Evolutionary conservation across 2,329 filamentous ascomycete genomes (phyloP).

Genomic region (Scytalidium sp.): DNA sequence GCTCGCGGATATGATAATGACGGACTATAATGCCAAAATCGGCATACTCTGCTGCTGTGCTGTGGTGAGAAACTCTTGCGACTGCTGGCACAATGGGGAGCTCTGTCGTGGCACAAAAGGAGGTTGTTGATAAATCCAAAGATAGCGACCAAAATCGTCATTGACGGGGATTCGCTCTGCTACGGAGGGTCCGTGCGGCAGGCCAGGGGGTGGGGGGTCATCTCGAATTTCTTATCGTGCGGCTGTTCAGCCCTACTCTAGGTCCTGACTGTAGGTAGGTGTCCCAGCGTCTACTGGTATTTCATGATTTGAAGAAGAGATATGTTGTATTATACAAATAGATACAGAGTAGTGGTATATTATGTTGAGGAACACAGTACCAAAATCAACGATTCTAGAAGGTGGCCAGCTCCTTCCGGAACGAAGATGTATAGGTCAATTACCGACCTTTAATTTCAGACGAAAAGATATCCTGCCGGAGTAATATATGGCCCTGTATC

Average conservation of each 20-base stretch:
- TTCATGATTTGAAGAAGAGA: too few relatives aligned
- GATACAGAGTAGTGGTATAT: too few relatives aligned
- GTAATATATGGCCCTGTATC: not conserved
- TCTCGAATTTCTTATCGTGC: not conserved
- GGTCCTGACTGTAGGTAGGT: too few relatives aligned
- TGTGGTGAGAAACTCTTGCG: not conserved
- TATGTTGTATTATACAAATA: too few relatives aligned
- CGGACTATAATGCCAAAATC: not conserved
- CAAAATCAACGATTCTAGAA: too few relatives aligned
- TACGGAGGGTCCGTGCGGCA: not conserved
- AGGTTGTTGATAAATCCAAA: not conserved
- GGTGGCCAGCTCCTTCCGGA: too few relatives aligned
- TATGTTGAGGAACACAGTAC: too few relatives aligned
- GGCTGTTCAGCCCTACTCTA: too few relatives aligned
- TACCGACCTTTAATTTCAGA: not conserved
- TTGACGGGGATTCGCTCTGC: not conserved
- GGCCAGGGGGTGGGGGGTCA: not conserved
- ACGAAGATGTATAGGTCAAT: too few relatives aligned
- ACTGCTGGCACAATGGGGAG: not conserved
- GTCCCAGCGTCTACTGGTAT: too few relatives aligned
- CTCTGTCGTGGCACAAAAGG: not conserved
- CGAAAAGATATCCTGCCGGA: not conserved
- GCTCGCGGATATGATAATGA: constrained; percentile 11
- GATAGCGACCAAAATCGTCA: not conserved
- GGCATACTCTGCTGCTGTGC: not conserved